These are phyloP conservation scores for Stylonectria norvegica DNA, from an alignment of 2,329 filamentous ascomycete genomes.

Conservation along the genomic window DNA sequence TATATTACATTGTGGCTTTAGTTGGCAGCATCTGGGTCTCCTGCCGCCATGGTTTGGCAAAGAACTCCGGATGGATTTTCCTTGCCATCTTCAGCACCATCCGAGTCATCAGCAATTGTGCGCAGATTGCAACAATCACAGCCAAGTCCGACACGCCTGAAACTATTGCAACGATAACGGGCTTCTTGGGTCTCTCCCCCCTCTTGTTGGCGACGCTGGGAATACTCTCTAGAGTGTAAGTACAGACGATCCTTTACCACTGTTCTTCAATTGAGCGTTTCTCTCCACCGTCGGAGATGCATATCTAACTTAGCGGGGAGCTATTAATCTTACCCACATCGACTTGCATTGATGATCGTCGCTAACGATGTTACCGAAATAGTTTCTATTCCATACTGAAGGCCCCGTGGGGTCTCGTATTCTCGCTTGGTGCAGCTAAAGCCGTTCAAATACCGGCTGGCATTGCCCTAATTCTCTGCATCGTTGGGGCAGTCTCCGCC, in stretches of 20 bases:
- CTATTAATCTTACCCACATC: too few species aligned
- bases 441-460: conserved; percentile 2
- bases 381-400: conserved; percentile 6
- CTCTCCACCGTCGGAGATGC: too few species aligned
- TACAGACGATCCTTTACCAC: too few species aligned
- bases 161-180: conserved; percentile 1
- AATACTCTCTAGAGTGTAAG: conserved; percentile 8
- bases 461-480: conserved; percentile 6
- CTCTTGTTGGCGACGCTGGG: conserved; percentile 4
- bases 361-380: not conserved
- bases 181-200: conserved; percentile 3
- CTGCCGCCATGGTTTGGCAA: conserved; percentile 3
- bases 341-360: too few species aligned
- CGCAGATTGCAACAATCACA: conserved; percentile 4
- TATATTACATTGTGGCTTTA: not conserved
- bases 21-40: conserved; percentile 2
- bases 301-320: too few species aligned
- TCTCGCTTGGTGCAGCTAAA: not conserved
- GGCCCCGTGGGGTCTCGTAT: conserved; percentile 1
- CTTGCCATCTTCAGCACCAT: conserved; percentile 6
- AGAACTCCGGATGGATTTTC: conserved; percentile 6
- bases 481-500: conserved; percentile 2
- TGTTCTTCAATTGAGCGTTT: too few species aligned
- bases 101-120: conserved; percentile 2
- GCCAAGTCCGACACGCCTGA: not conserved